phyloP scores from a whole-genome alignment of 2,329 filamentous ascomycete species.

The Cladosporium velox region DNA sequence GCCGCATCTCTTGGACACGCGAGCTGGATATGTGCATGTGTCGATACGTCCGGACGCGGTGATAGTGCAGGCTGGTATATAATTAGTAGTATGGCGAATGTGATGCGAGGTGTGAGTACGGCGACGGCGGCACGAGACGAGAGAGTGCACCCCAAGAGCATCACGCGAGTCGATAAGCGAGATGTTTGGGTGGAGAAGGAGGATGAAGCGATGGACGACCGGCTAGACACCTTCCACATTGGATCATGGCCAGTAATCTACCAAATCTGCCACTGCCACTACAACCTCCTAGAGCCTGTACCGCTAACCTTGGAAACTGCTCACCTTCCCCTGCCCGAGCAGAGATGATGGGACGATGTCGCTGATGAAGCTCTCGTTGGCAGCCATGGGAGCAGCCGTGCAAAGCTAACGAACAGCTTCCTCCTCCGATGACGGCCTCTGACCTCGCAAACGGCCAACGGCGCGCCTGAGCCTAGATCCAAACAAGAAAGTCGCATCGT shows the following conservation, averaged over 20 bases:
- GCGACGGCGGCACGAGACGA: conserved; percentile 13
- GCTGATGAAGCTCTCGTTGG: neutral
- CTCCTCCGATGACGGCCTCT: conserved; percentile 19
- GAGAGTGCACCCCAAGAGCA: neutral
- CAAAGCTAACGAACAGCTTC: conserved; percentile 4
- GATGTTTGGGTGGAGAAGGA: neutral
- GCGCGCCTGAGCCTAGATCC: conserved; percentile 1
- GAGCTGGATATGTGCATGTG: neutral
- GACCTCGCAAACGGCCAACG: neutral
- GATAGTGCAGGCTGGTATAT: neutral
- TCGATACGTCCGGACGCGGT: neutral
- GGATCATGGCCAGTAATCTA: neutral
- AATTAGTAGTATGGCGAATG: neutral
- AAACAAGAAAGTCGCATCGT: conserved; percentile 20
- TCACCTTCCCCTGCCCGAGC: neutral
- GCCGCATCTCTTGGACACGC: neutral
- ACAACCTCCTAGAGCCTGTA: neutral
- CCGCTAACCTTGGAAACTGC: neutral
- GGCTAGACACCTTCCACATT: conserved; percentile 11
- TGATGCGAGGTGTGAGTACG: neutral
- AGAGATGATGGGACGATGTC: neutral
- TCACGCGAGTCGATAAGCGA: conserved; percentile 14
- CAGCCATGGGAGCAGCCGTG: neutral
- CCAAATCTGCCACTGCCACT: neutral
- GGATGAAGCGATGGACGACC: neutral